phyloP scores from a whole-genome alignment of 1,284 basidiomycete genomes.

The Ceratobasidium sp. region DNA sequence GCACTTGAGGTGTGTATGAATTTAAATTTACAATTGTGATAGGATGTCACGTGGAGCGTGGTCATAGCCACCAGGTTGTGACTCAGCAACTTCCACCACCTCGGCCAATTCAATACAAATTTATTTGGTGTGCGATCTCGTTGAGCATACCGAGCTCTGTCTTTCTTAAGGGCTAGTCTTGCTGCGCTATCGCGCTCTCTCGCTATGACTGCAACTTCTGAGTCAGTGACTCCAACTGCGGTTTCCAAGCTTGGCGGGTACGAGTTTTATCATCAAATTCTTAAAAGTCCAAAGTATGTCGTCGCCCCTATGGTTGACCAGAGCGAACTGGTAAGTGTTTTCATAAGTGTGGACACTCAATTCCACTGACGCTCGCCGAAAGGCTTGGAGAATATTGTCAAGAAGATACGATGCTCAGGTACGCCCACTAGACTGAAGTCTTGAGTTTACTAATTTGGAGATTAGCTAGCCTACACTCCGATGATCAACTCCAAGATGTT shows the following conservation, averaged over 20 bases:
- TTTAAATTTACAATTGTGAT: too few species aligned
- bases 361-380: background rate
- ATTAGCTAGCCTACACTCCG: constrained; percentile 86
- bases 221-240: constrained; percentile 22
- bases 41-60: too few species aligned
- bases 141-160: background rate
- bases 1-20: too few species aligned
- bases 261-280: constrained; percentile 76
- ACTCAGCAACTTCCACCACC: too few species aligned
- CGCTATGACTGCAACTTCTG: constrained; percentile 15
- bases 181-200: constrained; percentile 16
- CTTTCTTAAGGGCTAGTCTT: background rate
- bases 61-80: too few species aligned
- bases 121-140: too few species aligned
- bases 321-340: constrained; percentile 80
- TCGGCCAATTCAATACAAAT: too few species aligned
- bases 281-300: constrained; percentile 85
- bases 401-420: constrained; percentile 84
- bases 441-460: constrained; percentile 39
- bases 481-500: constrained; percentile 98
- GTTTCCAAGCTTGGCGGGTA: constrained; percentile 73
- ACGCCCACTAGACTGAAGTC: constrained; percentile 44
- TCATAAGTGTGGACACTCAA: background rate
- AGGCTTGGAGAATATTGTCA: constrained; percentile 93
- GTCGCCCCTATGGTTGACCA: constrained; percentile 99